These are phyloP conservation scores for Hymenoscyphus occultus DNA, from an alignment of 2,329 filamentous ascomycete genomes.

Conservation along the genomic window DNA sequence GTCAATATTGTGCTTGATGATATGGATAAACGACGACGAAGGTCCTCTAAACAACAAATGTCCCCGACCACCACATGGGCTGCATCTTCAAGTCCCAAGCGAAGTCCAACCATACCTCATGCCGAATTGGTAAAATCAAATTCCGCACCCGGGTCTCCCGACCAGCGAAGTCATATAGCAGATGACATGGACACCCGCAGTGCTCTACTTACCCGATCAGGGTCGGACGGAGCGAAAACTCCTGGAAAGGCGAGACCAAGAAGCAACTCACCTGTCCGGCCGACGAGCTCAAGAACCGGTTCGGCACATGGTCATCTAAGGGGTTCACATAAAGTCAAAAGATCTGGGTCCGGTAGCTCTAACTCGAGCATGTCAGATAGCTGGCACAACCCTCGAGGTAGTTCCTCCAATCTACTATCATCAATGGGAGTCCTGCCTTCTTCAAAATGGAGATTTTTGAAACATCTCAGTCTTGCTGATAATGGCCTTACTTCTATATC, in stretches of 20 bases:
- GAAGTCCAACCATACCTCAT: slow-evolving; percentile 62
- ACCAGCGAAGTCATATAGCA: slow-evolving; percentile 35
- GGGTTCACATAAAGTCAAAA: slow-evolving; percentile 68
- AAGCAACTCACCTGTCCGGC: slow-evolving; percentile 79
- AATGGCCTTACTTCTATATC: slow-evolving; percentile 83
- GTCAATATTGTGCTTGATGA: slow-evolving; percentile 95
- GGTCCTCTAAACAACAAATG: slow-evolving; percentile 80
- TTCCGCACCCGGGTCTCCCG: slow-evolving; percentile 53
- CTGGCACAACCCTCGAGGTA: slow-evolving; percentile 62
- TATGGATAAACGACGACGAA: slow-evolving; percentile 84
- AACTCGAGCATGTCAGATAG: slow-evolving; percentile 73
- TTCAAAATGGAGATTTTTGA: slow-evolving; percentile 92
- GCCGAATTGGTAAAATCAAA: slow-evolving; percentile 65
- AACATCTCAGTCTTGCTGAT: slow-evolving; percentile 87
- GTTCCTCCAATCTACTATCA: slow-evolving; percentile 73
- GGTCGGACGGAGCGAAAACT: slow-evolving; percentile 34
- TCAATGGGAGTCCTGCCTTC: slow-evolving; percentile 69
- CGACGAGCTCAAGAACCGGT: slow-evolving; percentile 69
- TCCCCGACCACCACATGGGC: slow-evolving; percentile 74
- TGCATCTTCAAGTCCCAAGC: slow-evolving; percentile 52
- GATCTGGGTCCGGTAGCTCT: slow-evolving; percentile 90
- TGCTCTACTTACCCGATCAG: slow-evolving; percentile 30
- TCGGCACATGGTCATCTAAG: slow-evolving; percentile 57
- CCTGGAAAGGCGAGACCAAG: slow-evolving; percentile 50
- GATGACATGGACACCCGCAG: slow-evolving; percentile 27